These are phyloP conservation scores for Xylariaceae sp. DNA, from an alignment of 2,329 filamentous ascomycete species.

Conservation along the genomic window DNA sequence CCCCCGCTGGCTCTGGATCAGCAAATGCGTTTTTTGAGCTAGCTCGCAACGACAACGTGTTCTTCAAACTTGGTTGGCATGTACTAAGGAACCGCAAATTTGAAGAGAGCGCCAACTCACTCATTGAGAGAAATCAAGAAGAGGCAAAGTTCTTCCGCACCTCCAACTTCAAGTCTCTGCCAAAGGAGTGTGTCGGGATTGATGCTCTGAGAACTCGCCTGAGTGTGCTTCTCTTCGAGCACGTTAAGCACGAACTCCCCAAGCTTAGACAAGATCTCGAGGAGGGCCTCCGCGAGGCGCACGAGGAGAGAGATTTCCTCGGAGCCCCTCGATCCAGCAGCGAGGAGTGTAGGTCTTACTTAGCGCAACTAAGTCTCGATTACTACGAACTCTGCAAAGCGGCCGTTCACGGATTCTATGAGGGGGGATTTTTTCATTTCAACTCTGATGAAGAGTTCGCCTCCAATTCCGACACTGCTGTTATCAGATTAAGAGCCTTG, in stretches of 20 bases:
- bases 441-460: constrained; percentile 26
- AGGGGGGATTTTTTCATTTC: constrained; percentile 38
- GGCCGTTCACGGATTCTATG: constrained; percentile 43
- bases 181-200: constrained; percentile 1
- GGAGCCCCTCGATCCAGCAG: background rate
- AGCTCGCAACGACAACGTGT: constrained; percentile 49
- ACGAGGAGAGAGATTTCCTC: background rate
- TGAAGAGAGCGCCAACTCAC: constrained; percentile 9
- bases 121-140: constrained; percentile 6
- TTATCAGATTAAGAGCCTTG: constrained; percentile 38
- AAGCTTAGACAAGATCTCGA: constrained; percentile 8
- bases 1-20: constrained; percentile 39
- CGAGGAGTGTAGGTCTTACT: constrained; percentile 8
- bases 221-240: constrained; percentile 17
- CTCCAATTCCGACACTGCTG: constrained; percentile 14
- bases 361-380: constrained; percentile 36
- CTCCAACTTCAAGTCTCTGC: constrained; percentile 7
- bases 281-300: background rate
- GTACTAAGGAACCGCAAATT: constrained; percentile 47
- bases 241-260: constrained; percentile 14
- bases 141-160: constrained; percentile 13
- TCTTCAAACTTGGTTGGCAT: constrained; percentile 57
- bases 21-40: constrained; percentile 46
- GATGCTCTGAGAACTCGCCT: constrained; percentile 4
- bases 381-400: constrained; percentile 41